phyloP scores from a whole-genome alignment of 164 flowering plant species.

The Kalanchoe fedtschenkoi region DNA sequence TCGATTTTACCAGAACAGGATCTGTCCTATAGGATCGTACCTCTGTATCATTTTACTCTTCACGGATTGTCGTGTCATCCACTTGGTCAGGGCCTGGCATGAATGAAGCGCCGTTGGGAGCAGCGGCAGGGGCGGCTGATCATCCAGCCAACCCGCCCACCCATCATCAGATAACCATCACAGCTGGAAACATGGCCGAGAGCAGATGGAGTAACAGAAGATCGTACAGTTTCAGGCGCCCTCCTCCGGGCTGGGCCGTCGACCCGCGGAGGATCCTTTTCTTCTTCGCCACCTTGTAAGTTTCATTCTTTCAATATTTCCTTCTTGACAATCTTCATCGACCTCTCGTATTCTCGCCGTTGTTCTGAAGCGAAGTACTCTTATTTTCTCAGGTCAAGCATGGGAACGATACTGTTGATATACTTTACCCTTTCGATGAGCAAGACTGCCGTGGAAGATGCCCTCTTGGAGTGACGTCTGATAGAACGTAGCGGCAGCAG shows the following conservation, averaged over 20 bases:
- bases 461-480: conserved; percentile 15
- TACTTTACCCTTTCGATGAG: conserved; percentile 54
- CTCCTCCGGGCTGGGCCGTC: conserved; percentile 30
- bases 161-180: conserved; percentile 46
- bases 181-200: conserved; percentile 19
- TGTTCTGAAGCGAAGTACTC: neutral
- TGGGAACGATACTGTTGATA: conserved; percentile 71
- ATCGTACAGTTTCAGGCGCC: conserved; percentile 28
- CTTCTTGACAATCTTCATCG: neutral
- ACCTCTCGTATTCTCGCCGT: neutral
- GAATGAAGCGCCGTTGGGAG: conserved; percentile 25
- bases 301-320: neutral
- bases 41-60: no score
- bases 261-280: conserved; percentile 58
- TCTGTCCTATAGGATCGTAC: no score
- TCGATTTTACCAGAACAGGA: no score
- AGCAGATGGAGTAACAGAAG: conserved; percentile 22
- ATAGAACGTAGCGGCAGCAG: no score
- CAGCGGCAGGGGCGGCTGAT: conserved; percentile 22
- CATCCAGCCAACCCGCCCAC: conserved; percentile 18
- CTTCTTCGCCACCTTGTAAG: conserved; percentile 82
- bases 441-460: conserved; percentile 22
- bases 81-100: conserved; percentile 19
- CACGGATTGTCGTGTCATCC: no score
- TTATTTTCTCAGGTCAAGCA: conserved; percentile 49